These are phyloP conservation scores for Xylariaceae sp. DNA, from an alignment of 2,329 filamentous ascomycete genomes.

Conservation along the genomic window DNA sequence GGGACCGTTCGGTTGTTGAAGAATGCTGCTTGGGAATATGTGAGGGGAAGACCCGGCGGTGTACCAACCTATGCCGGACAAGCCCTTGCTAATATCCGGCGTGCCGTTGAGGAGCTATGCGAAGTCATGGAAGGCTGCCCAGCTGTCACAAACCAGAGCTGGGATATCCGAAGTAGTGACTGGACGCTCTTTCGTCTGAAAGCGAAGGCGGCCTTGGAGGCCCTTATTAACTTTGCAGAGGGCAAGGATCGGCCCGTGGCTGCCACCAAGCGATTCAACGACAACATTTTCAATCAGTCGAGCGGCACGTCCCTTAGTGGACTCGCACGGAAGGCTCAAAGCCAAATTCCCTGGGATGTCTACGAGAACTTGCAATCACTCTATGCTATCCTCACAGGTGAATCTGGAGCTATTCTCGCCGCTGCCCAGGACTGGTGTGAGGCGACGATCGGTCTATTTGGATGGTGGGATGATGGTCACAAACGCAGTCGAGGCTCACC, in stretches of 20 bases:
- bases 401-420: conserved; percentile 67
- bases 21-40: conserved; percentile 72
- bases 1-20: conserved; percentile 64
- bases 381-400: conserved; percentile 76
- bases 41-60: conserved; percentile 61
- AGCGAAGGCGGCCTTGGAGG: conserved; percentile 61
- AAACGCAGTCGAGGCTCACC: conserved; percentile 35
- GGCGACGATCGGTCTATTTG: conserved; percentile 73
- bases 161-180: conserved; percentile 75
- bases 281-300: conserved; percentile 30
- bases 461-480: conserved; percentile 85
- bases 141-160: conserved; percentile 57
- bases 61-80: conserved; percentile 65
- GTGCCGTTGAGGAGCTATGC: conserved; percentile 63
- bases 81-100: conserved; percentile 72
- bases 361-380: conserved; percentile 78
- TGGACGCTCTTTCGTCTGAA: conserved; percentile 81
- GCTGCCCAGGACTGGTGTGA: conserved; percentile 89
- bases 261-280: conserved; percentile 30
- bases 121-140: conserved; percentile 70
- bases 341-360: conserved; percentile 81
- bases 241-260: conserved; percentile 51
- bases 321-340: conserved; percentile 71
- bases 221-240: conserved; percentile 74
- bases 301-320: conserved; percentile 54